A percentile compares a stretch with the other conserved stretches of the same genome.
These are phyloP conservation scores for Amanita pallidorosea DNA, from an alignment of 768 basidiomycete genomes.

Conservation along the genomic window DNA sequence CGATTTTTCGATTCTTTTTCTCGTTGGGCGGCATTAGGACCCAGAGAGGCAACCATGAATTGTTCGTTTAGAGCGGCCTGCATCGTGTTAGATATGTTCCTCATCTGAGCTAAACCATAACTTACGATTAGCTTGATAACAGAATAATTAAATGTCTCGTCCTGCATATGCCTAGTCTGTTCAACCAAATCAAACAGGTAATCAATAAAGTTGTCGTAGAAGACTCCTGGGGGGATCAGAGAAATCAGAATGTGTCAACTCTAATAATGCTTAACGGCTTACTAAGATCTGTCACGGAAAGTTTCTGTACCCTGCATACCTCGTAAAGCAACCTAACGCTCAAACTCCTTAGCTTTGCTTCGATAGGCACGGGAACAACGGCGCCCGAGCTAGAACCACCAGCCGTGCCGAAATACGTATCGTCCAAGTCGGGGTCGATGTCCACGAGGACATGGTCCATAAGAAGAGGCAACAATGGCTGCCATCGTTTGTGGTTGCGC, in stretches of 20 bases:
- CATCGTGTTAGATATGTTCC: neutral
- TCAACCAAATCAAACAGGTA: conserved; percentile 91
- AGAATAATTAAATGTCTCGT: conserved; percentile 91
- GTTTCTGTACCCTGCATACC: conserved; percentile 83
- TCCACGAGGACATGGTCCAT: conserved; percentile 82
- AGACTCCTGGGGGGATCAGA: conserved; percentile 47
- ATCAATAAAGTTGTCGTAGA: conserved; percentile 78
- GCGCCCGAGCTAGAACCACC: conserved; percentile 24
- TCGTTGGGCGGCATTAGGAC: conserved; percentile 15
- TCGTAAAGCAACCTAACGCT: conserved; percentile 79
- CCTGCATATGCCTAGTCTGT: conserved; percentile 75
- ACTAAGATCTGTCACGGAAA: conserved; percentile 74
- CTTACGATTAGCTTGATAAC: conserved; percentile 90
- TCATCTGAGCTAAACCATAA: neutral
- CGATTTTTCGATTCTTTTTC: conserved; percentile 50
- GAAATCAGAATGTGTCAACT: neutral
- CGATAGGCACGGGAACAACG: conserved; percentile 59
- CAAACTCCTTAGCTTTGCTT: conserved; percentile 68
- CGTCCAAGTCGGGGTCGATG: conserved; percentile 67
- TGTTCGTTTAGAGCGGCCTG: conserved; percentile 94
- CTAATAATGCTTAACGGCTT: conserved; percentile 18
- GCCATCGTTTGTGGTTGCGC: conserved; percentile 76
- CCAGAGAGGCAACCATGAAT: conserved; percentile 86
- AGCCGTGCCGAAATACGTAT: conserved; percentile 38
- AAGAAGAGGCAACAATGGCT: conserved; percentile 65